Conservation (phyloP, 2,329 filamentous ascomycete genomes). For the Sporothrix phasma region DNA sequence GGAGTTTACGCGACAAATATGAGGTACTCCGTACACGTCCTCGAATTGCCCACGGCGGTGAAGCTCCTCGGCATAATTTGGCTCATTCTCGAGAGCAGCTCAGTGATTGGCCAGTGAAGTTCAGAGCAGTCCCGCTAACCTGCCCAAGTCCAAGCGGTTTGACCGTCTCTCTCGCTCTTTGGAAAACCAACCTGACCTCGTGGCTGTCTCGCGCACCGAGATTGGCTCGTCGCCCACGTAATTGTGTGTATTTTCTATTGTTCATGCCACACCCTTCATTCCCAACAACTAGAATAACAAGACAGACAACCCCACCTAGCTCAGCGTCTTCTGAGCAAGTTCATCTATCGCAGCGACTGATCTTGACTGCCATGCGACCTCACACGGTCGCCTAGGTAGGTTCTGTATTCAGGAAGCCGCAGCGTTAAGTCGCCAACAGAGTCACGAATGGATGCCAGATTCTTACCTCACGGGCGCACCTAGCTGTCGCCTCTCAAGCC, state of each 20-base stretch:
- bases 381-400: not conserved
- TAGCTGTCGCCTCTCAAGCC: not conserved
- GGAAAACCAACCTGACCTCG: not conserved
- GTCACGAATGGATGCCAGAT: too few species aligned
- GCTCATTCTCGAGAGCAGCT: not conserved
- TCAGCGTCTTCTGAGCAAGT: not conserved
- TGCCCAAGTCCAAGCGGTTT: not conserved
- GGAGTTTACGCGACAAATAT: not conserved
- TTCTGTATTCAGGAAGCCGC: too few species aligned
- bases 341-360: not conserved
- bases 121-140: not conserved
- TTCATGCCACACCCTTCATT: not conserved
- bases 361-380: not conserved
- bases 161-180: not conserved
- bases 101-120: not conserved
- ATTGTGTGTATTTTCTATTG: not conserved
- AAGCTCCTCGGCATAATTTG: not conserved
- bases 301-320: not conserved
- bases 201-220: slow-evolving; percentile 10
- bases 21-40: too few species aligned
- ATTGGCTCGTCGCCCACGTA: slow-evolving; percentile 8
- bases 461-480: too few species aligned
- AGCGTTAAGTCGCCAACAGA: too few species aligned
- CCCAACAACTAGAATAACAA: not conserved
- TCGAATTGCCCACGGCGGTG: not conserved